These are phyloP conservation scores for Sabuloglossum arenarium DNA, from an alignment of 495 filamentous ascomycete genomes.

Conservation along the genomic window DNA sequence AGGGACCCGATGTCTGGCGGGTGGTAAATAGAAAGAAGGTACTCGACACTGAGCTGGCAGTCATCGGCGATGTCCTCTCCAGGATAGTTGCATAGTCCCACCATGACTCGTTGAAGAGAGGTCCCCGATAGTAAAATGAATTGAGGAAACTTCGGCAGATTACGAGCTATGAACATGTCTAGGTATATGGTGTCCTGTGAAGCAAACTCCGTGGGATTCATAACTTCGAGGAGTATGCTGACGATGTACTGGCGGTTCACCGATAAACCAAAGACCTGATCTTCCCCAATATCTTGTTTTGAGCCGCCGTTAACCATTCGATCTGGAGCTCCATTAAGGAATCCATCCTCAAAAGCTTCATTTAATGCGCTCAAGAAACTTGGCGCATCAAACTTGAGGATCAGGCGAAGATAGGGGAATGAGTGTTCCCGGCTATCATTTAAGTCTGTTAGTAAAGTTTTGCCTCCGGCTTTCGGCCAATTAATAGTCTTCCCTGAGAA, in stretches of 20 bases:
- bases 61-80: constrained; percentile 68
- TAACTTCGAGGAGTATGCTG: constrained; percentile 73
- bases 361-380: constrained; percentile 92
- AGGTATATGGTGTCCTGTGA: constrained; percentile 78
- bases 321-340: constrained; percentile 59
- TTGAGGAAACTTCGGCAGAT: constrained; percentile 88
- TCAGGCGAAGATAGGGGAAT: constrained; percentile 63
- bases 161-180: constrained; percentile 94
- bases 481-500: constrained; percentile 59
- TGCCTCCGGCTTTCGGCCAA: constrained; percentile 37
- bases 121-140: constrained; percentile 81
- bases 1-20: constrained; percentile 59
- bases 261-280: constrained; percentile 38
- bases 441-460: constrained; percentile 30
- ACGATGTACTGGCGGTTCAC: constrained; percentile 82
- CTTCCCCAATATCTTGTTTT: constrained; percentile 27
- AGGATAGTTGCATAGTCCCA: constrained; percentile 68
- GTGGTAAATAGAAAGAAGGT: constrained; percentile 80
- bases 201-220: constrained; percentile 50
- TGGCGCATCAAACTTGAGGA: constrained; percentile 70
- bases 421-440: constrained; percentile 33
- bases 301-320: constrained; percentile 28
- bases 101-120: constrained; percentile 58
- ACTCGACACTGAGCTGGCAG: constrained; percentile 88
- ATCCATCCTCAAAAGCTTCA: constrained; percentile 90